A percentile compares a stretch with the other conserved stretches of the same genome.
Conservation (phyloP, 2,329 filamentous ascomycete genomes). For the Pestalotiopsis sp. region DNA sequence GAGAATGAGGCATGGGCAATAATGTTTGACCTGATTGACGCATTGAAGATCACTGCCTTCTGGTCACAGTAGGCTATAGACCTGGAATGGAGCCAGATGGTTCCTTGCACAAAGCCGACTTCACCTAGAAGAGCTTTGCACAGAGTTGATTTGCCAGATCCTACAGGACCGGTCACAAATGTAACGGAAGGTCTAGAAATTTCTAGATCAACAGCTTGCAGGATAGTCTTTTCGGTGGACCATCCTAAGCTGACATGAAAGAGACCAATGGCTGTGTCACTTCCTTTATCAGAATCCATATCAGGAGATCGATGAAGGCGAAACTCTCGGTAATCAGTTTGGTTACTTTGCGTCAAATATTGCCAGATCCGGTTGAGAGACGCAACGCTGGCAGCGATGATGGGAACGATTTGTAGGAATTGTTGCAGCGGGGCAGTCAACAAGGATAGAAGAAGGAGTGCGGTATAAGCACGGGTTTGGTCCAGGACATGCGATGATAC, state of each 20-base stretch:
- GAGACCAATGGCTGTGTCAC: not conserved
- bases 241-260: not conserved
- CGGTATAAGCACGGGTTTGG: slow-evolving; percentile 1
- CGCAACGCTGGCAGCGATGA: not conserved
- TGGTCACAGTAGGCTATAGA: slow-evolving; percentile 23
- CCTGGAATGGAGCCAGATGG: slow-evolving; percentile 18
- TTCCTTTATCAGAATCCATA: not conserved
- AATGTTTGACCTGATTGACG: slow-evolving; percentile 27
- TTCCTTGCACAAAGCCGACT: slow-evolving; percentile 28
- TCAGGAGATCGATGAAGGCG: not conserved
- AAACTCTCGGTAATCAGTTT: not conserved
- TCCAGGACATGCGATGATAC: not conserved
- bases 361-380: slow-evolving; percentile 2
- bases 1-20: slow-evolving; percentile 23
- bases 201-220: not conserved
- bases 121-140: slow-evolving; percentile 42
- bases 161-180: slow-evolving; percentile 44
- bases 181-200: slow-evolving; percentile 7
- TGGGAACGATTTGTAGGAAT: slow-evolving; percentile 1
- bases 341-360: not conserved
- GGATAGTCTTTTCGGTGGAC: not conserved
- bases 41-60: not conserved
- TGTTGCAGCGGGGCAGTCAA: not conserved
- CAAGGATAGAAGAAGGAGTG: not conserved
- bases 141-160: slow-evolving; percentile 45